These are phyloP conservation scores for Nepenthes gracilis DNA, from an alignment of 148 eudicot species.

Conservation along the genomic window DNA sequence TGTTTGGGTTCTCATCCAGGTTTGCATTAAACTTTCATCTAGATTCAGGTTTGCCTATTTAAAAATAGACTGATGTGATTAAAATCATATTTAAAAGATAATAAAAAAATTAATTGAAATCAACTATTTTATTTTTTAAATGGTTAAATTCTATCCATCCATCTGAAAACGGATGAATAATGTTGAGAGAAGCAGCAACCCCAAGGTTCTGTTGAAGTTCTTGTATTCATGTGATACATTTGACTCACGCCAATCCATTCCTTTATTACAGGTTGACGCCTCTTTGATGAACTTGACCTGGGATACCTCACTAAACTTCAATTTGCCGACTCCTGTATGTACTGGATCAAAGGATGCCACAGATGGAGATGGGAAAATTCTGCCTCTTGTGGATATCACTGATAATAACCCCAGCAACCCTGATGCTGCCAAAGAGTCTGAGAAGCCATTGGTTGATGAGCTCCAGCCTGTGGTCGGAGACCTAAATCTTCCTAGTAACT, in stretches of 20 bases:
- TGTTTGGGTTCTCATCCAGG: slow-evolving; percentile 81
- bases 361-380: not conserved
- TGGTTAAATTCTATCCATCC: too few species aligned
- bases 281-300: slow-evolving; percentile 16
- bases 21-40: slow-evolving; percentile 5
- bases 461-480: slow-evolving; percentile 20
- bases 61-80: too few species aligned
- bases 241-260: not conserved
- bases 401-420: not conserved
- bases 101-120: too few species aligned
- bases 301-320: not conserved
- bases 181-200: too few species aligned
- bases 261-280: slow-evolving; percentile 51
- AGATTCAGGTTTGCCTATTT: too few species aligned
- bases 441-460: slow-evolving; percentile 10
- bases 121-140: too few species aligned
- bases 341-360: slow-evolving; percentile 3
- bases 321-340: slow-evolving; percentile 35
- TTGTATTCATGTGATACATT: not conserved
- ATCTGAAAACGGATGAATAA: too few species aligned
- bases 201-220: not conserved
- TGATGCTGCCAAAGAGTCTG: not conserved
- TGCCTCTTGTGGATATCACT: slow-evolving; percentile 1
- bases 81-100: too few species aligned
- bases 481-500: slow-evolving; percentile 29